Percentiles rank a stretch among this genome's conserved stretches.
phyloP scores from a whole-genome alignment of 768 basidiomycete species.

The Suillus lakei region DNA sequence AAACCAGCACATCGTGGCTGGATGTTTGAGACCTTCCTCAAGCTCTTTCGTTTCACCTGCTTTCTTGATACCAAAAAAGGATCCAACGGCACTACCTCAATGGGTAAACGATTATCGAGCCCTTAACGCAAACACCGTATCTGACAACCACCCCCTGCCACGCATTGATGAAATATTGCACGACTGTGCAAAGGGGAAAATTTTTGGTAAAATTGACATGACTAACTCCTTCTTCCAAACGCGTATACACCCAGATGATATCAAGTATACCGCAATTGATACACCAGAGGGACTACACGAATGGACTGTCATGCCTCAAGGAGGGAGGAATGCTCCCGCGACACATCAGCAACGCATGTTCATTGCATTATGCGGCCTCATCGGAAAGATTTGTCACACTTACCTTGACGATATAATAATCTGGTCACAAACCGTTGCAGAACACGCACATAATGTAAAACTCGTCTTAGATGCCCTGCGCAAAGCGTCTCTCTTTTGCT shows the following conservation, averaged over 20 bases:
- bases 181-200: constrained; percentile 20
- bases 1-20: constrained; percentile 36
- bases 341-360: constrained; percentile 41
- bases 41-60: constrained; percentile 34
- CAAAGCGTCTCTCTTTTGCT: constrained; percentile 34
- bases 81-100: constrained; percentile 9
- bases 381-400: constrained; percentile 39
- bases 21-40: constrained; percentile 29
- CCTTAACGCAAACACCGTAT: constrained; percentile 25
- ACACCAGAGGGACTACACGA: constrained; percentile 38
- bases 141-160: constrained; percentile 27
- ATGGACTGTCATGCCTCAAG: constrained; percentile 45
- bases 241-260: constrained; percentile 27
- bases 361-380: constrained; percentile 31
- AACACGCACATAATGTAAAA: constrained; percentile 38
- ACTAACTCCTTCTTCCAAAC: constrained; percentile 45
- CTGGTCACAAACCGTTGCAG: constrained; percentile 39
- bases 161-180: constrained; percentile 21
- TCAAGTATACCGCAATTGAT: constrained; percentile 38
- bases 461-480: constrained; percentile 33
- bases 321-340: constrained; percentile 33
- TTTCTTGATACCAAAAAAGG: constrained; percentile 32
- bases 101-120: constrained; percentile 26
- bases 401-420: constrained; percentile 36
- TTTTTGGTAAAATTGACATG: constrained; percentile 43